Percentiles rank a stretch among this genome's conserved stretches.
Conservation (phyloP, 768 basidiomycete genomes). For the Phylloporus rhodoxanthus region DNA sequence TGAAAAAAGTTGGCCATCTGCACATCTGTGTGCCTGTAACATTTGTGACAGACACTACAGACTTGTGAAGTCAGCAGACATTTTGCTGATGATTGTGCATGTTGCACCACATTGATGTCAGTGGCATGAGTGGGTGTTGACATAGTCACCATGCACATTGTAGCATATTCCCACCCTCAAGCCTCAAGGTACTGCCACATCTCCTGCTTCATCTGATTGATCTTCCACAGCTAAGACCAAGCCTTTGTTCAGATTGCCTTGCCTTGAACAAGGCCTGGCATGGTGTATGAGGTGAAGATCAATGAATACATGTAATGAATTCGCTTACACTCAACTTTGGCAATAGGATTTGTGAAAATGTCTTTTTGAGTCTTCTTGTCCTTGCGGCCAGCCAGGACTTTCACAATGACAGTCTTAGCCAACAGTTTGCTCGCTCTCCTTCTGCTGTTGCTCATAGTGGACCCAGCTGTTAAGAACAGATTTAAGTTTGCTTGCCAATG, state of each 20-base stretch:
- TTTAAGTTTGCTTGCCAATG: slow-evolving; percentile 85
- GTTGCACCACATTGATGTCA: too few species aligned
- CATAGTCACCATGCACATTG: too few species aligned
- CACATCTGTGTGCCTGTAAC: too few species aligned
- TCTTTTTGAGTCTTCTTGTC: slow-evolving; percentile 90
- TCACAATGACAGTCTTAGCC: slow-evolving; percentile 80
- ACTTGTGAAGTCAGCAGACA: too few species aligned
- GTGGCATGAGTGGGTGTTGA: too few species aligned
- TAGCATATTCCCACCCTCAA: too few species aligned
- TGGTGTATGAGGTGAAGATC: not conserved
- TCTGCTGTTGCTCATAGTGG: slow-evolving; percentile 91
- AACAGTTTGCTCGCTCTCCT: slow-evolving; percentile 96
- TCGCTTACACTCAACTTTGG: slow-evolving; percentile 91
- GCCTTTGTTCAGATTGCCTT: slow-evolving; percentile 70
- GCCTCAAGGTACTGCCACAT: too few species aligned
- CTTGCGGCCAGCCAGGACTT: slow-evolving; percentile 74
- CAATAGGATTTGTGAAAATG: slow-evolving; percentile 69
- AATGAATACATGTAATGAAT: not conserved
- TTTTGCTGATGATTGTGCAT: too few species aligned
- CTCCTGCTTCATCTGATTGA: too few species aligned
- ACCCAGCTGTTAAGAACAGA: slow-evolving; percentile 96
- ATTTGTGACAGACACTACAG: too few species aligned
- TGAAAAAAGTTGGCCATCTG: too few species aligned
- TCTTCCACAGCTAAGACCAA: slow-evolving; percentile 6
- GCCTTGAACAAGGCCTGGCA: slow-evolving; percentile 83